phyloP scores from a whole-genome alignment of 2,329 filamentous ascomycete species.

The Knufia fluminis region DNA sequence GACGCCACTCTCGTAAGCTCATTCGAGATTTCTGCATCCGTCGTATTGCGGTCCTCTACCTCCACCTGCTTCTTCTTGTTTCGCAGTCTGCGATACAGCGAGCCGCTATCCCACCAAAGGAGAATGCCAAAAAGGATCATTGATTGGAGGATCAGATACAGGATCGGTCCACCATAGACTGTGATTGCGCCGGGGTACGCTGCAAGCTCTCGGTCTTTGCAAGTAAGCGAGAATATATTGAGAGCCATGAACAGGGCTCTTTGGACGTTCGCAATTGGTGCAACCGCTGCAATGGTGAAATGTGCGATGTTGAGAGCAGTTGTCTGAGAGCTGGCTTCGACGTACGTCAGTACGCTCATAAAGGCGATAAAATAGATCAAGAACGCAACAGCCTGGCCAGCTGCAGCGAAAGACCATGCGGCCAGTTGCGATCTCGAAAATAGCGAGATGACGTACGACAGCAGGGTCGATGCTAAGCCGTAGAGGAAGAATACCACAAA shows the following conservation, averaged over 20 bases:
- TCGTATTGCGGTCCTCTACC: conserved; percentile 27
- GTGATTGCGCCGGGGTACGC: conserved; percentile 61
- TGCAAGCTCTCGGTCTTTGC: conserved; percentile 53
- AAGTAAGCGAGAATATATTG: conserved; percentile 76
- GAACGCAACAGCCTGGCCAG: conserved; percentile 63
- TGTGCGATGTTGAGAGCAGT: conserved; percentile 58
- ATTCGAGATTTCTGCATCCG: conserved; percentile 53
- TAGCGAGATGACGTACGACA: conserved; percentile 74
- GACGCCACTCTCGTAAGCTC: conserved; percentile 56
- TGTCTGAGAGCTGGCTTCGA: conserved; percentile 61
- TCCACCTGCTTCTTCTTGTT: conserved; percentile 37
- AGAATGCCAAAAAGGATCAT: conserved; percentile 62
- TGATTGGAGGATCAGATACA: conserved; percentile 70
- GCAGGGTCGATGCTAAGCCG: conserved; percentile 64
- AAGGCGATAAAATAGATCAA: conserved; percentile 64
- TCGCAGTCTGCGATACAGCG: conserved; percentile 47
- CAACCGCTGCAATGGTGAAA: conserved; percentile 63
- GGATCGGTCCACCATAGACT: conserved; percentile 72
- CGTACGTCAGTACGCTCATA: conserved; percentile 64
- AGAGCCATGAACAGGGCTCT: conserved; percentile 66
- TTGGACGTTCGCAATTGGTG: conserved; percentile 67
- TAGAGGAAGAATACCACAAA: conserved; percentile 76
- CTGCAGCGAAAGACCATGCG: conserved; percentile 74
- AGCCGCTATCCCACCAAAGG: conserved; percentile 72
- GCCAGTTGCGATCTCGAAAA: conserved; percentile 70